Percentiles rank a stretch among this genome's conserved stretches.
Conservation (phyloP, 2,329 filamentous ascomycete species). For the Colletotrichum caudatum region DNA sequence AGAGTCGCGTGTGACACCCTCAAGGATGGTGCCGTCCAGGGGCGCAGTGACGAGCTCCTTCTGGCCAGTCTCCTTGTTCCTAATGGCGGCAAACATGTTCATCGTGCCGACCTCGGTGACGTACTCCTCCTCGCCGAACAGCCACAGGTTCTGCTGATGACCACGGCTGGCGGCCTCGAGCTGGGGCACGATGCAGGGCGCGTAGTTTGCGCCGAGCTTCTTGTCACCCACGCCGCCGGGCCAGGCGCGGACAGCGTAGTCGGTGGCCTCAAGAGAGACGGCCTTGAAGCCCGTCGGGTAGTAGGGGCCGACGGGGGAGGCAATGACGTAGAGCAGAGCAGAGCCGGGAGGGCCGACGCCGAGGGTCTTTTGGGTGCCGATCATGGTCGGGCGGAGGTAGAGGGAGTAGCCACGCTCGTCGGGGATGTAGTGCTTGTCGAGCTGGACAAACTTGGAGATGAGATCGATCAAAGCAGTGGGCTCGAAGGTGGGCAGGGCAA, state of each 20-base stretch:
- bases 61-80: slow-evolving; percentile 87
- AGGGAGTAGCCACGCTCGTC: slow-evolving; percentile 89
- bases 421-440: slow-evolving; percentile 93
- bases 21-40: slow-evolving; percentile 94
- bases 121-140: slow-evolving; percentile 95
- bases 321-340: slow-evolving; percentile 93
- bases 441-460: slow-evolving; percentile 81
- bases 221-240: slow-evolving; percentile 97
- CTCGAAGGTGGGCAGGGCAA: slow-evolving; percentile 91
- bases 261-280: slow-evolving; percentile 92
- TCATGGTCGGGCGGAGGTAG: slow-evolving; percentile 96
- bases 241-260: slow-evolving; percentile 97
- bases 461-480: slow-evolving; percentile 80
- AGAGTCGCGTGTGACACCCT: slow-evolving; percentile 93
- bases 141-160: slow-evolving; percentile 98
- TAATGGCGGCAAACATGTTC: slow-evolving; percentile 94
- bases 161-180: slow-evolving; percentile 89
- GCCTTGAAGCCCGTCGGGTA: slow-evolving; percentile 99
- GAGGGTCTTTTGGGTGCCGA: slow-evolving; percentile 94
- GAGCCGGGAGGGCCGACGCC: slow-evolving; percentile 93
- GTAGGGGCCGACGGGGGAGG: slow-evolving; percentile 95
- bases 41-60: slow-evolving; percentile 96
- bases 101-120: slow-evolving; percentile 98
- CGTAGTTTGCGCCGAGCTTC: slow-evolving; percentile 99
- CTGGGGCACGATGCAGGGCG: slow-evolving; percentile 98